A percentile compares a stretch with the other conserved stretches of the same genome.
These are phyloP conservation scores for Macaranga tanarius DNA, from an alignment of 441 rosid genomes.

Conservation along the genomic window DNA sequence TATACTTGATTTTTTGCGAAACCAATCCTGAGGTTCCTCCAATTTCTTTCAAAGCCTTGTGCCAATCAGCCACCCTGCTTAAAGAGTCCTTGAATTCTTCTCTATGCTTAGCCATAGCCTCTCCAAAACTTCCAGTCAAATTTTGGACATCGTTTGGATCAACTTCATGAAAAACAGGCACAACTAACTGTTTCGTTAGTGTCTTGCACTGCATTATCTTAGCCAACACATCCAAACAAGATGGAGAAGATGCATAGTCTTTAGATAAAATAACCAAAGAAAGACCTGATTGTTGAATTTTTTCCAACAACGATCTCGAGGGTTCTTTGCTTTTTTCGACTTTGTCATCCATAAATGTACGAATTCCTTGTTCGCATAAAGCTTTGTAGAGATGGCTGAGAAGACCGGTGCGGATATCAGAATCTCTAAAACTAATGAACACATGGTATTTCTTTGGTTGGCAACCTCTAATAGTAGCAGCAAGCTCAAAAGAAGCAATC, in stretches of 20 bases:
- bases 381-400: slow-evolving; percentile 6
- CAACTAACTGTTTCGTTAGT: slow-evolving; percentile 2
- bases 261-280: too few species aligned
- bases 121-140: slow-evolving; percentile 24
- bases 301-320: slow-evolving; percentile 1
- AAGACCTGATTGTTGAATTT: slow-evolving; percentile 21
- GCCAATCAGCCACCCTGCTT: slow-evolving; percentile 25
- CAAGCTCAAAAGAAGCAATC: too few species aligned
- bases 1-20: neutral
- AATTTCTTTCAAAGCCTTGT: slow-evolving; percentile 25
- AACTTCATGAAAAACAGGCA: slow-evolving; percentile 35
- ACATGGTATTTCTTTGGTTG: neutral
- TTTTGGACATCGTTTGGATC: slow-evolving; percentile 30
- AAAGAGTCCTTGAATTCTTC: neutral
- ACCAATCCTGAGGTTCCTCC: slow-evolving; percentile 33
- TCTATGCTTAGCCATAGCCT: neutral
- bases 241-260: slow-evolving; percentile 14
- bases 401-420: neutral
- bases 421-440: slow-evolving; percentile 17
- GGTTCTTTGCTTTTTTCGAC: slow-evolving; percentile 14
- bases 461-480: too few species aligned
- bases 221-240: slow-evolving; percentile 28
- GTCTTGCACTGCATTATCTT: slow-evolving; percentile 28
- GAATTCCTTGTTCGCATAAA: neutral
- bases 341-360: neutral